These are phyloP conservation scores for Aspergillus oerlinghausenensis DNA, from an alignment of 2,329 filamentous ascomycete species.

Conservation along the genomic window DNA sequence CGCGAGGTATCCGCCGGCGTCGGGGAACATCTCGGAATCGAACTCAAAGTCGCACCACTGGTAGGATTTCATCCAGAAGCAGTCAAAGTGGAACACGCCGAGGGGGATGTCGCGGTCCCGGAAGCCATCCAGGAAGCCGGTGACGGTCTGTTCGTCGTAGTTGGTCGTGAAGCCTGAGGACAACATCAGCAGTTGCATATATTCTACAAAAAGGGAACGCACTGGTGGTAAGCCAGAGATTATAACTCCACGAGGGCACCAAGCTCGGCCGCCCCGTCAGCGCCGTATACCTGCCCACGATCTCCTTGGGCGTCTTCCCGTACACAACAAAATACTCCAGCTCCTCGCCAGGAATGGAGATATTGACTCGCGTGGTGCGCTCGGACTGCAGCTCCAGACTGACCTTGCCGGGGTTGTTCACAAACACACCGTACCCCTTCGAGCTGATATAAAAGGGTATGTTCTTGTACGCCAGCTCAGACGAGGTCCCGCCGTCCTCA, in stretches of 20 bases:
- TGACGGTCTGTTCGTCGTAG: conserved; percentile 67
- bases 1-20: conserved; percentile 60
- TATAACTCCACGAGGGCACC: conserved; percentile 70
- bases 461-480: conserved; percentile 39
- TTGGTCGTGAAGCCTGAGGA: conserved; percentile 61
- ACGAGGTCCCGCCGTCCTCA: conserved; percentile 47
- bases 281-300: conserved; percentile 62
- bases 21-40: conserved; percentile 63
- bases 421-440: conserved; percentile 71
- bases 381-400: conserved; percentile 72
- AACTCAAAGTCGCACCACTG: conserved; percentile 73
- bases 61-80: conserved; percentile 73
- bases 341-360: conserved; percentile 63
- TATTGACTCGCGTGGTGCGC: conserved; percentile 65
- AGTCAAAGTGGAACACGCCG: conserved; percentile 72
- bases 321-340: conserved; percentile 72
- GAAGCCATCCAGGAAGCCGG: conserved; percentile 64
- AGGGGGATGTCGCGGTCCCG: conserved; percentile 60
- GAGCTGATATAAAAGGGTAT: conserved; percentile 46
- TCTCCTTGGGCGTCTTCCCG: conserved; percentile 66
- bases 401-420: conserved; percentile 65
- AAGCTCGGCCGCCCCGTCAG: conserved; percentile 62
- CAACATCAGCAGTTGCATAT: neutral
- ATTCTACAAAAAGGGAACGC: neutral
- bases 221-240: conserved; percentile 68